Conservation (phyloP, 371 early-diverging fungal genomes). For the Phascolomyces articulosus region DNA sequence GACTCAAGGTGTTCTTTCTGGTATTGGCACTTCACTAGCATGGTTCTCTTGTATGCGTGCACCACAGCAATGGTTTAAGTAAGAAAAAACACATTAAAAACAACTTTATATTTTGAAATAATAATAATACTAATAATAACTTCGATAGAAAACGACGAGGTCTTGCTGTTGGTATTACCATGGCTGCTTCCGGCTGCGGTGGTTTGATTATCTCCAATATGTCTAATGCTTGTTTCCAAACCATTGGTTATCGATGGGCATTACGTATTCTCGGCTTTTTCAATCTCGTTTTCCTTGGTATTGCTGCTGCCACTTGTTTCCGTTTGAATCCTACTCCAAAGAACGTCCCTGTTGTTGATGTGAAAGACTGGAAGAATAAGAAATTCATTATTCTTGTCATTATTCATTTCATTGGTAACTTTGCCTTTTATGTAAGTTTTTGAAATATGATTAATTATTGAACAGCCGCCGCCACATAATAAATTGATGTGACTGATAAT, state of each 20-base stretch:
- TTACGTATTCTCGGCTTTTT: conserved; percentile 55
- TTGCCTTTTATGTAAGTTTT: conserved; percentile 29
- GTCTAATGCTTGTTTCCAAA: conserved; percentile 48
- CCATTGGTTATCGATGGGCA: conserved; percentile 66
- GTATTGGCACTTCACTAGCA: conserved; percentile 12
- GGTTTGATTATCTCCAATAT: conserved; percentile 65
- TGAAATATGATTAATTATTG: too few relatives aligned
- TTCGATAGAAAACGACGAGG: conserved; percentile 16
- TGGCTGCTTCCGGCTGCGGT: conserved; percentile 71
- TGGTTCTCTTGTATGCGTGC: conserved; percentile 18
- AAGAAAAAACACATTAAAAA: too few relatives aligned
- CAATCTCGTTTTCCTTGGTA: conserved; percentile 32
- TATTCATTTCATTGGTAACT: conserved; percentile 37
- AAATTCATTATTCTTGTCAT: conserved; percentile 24
- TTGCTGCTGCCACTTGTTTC: conserved; percentile 8
- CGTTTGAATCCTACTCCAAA: conserved; percentile 20
- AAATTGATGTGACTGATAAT: too few relatives aligned
- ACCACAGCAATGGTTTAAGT: conserved; percentile 5
- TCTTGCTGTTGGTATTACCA: conserved; percentile 19
- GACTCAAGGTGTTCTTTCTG: conserved; percentile 25
- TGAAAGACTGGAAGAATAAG: conserved; percentile 26
- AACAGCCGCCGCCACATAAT: too few relatives aligned
- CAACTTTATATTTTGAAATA: too few relatives aligned
- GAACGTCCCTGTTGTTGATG: conserved; percentile 36
- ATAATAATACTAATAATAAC: not conserved